These are phyloP conservation scores for Cladosporium austrohemisphaericum DNA, from an alignment of 2,329 filamentous ascomycete species.

Conservation along the genomic window DNA sequence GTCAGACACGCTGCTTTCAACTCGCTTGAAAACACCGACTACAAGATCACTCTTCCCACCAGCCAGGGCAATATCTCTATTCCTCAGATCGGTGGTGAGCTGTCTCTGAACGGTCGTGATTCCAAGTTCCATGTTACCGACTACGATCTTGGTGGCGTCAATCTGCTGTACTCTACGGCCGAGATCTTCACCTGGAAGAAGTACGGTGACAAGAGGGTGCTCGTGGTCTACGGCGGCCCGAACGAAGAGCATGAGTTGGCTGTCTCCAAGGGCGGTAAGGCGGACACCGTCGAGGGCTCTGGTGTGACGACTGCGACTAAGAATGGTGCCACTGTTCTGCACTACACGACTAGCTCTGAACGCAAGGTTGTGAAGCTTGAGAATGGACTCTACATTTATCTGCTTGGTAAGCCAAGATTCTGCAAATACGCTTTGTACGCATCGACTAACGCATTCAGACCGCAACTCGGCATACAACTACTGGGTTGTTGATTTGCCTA, in stretches of 20 bases:
- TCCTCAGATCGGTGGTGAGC: conserved; percentile 55
- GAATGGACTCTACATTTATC: conserved; percentile 51
- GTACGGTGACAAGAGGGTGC: conserved; percentile 55
- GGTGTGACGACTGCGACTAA: conserved; percentile 35
- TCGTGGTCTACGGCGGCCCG: conserved; percentile 62
- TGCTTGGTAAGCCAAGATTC: conserved; percentile 45
- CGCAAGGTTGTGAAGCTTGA: conserved; percentile 51
- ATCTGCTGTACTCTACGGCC: conserved; percentile 63
- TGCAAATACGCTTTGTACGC: no score
- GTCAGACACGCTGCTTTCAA: conserved; percentile 61
- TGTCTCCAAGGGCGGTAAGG: conserved; percentile 36
- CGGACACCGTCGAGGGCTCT: conserved; percentile 41
- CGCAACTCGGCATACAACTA: conserved; percentile 66
- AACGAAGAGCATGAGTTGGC: conserved; percentile 63
- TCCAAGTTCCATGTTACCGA: conserved; percentile 66
- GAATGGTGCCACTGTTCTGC: conserved; percentile 47
- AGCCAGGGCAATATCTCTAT: conserved; percentile 55
- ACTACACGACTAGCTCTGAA: conserved; percentile 55
- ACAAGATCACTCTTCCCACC: conserved; percentile 61
- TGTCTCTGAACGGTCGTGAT: conserved; percentile 61
- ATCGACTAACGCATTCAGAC: conserved; percentile 41
- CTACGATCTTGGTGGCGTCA: conserved; percentile 58
- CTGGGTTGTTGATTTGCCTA: conserved; percentile 59
- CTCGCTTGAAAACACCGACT: conserved; percentile 54
- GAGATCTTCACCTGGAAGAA: conserved; percentile 69